Evolutionary conservation across 306 rosid genomes (phyloP).

Genomic region (Lotus japonicus): DNA sequence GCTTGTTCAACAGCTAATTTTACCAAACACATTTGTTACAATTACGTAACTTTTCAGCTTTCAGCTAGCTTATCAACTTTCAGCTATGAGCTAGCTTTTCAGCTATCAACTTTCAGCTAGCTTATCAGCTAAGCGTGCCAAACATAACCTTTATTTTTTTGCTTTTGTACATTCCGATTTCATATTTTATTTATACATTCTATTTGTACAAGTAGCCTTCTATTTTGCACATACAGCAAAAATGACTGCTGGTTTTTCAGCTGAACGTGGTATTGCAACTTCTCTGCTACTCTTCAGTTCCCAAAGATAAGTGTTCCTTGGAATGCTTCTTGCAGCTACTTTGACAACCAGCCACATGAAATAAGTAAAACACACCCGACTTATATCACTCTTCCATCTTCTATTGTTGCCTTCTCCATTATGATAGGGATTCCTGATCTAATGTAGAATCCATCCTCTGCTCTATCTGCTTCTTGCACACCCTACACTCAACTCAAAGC

Average conservation of each 20-base stretch:
- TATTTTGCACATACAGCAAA: slow-evolving; percentile 16
- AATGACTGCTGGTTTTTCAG: slow-evolving; percentile 19
- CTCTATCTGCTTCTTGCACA: slow-evolving; percentile 75
- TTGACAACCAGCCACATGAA: not conserved
- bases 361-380: not conserved
- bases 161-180: slow-evolving; percentile 13
- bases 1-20: no score
- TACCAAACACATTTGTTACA: no score
- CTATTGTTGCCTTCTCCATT: slow-evolving; percentile 67
- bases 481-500: slow-evolving; percentile 41
- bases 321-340: not conserved
- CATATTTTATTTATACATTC: slow-evolving; percentile 8
- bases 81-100: no score
- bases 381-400: slow-evolving; percentile 65
- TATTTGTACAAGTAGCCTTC: slow-evolving; percentile 23
- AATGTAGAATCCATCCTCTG: slow-evolving; percentile 75
- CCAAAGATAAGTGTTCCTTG: not conserved
- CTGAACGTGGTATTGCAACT: not conserved
- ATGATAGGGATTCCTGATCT: slow-evolving; percentile 72
- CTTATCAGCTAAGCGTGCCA: no score
- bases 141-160: slow-evolving; percentile 27
- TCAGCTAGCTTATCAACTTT: no score
- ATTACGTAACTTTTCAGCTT: no score
- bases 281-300: not conserved
- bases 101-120: no score